Base-by-base conservation (phyloP, 805 yeast genomes). In the Priceomyces haplophilus region DNA sequence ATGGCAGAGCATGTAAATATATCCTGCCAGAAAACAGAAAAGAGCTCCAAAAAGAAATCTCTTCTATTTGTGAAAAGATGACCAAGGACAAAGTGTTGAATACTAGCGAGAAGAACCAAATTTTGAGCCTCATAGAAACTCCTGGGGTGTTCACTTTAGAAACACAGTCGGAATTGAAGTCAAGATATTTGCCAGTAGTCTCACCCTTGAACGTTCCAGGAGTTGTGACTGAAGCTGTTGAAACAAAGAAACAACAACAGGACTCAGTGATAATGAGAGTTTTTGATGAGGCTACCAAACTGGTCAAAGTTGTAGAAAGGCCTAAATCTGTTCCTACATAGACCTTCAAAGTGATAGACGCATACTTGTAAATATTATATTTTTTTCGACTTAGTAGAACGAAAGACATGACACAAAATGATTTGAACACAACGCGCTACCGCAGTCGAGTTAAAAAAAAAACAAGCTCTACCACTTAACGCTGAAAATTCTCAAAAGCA, bases 251-350 rank as follows among this genome's bases (percentile, higher is more conserved):
- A 45, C 54, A 55, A 32, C 69, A 72, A 34, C 80, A 80, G 54
- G 72, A 74, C 18, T 72, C 78, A 15, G 61, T 71, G 31, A 68
- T 76, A 11, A 68, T 76, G 42, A 75, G 76, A 51, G 75, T 82
- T 44, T 87, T 82, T 76, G 82, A 87, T 58, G 77, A 80, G 42
- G 72, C 65, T 17, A 71, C 71, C 36, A 69, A 78, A 49, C 68
- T 61, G 45, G 69, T 83, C 30, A 81, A 79, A 46, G n/a, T 15
- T 6, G n/a, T 27, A 27, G 31, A 75, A 42, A 78, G 85, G 63
- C 66, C 79, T 23, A 76, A 72, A 51, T 74, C 31, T 27, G n/a
- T 27, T 27, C 31, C 15, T 27, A 27, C 7, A 24, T 24, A n/a
- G 31, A n/a, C 31, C n/a, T 10, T 27, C 5, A 27, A 10, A 12